Base-by-base conservation (phyloP, 2,329 filamentous ascomycete genomes). In the Penicillium sp. region DNA sequence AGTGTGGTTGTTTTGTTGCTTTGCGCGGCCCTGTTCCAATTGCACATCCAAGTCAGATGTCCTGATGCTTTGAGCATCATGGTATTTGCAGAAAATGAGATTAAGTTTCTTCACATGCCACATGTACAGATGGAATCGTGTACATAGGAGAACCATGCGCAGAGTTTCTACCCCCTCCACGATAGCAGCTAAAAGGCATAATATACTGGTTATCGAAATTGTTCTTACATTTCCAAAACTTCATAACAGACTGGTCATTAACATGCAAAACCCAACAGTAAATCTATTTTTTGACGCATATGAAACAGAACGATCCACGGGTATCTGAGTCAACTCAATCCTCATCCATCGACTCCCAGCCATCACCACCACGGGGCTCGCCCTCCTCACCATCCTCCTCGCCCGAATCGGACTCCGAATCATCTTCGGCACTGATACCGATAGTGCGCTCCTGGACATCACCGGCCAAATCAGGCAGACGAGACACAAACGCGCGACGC, bases 401-500 rank as follows among this genome's bases (percentile, higher is more conserved):
- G 13, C 80, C 84, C 39, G 87, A 85, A 43, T 82, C 84, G 59
- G 88, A 87, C 61, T 86, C 88, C 58, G 85, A 84, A 54, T 87
- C 81, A 54, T 87, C 81, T 58, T 83, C 80, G 60, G 80, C 76
- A 42, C 86, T 82, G 44, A 96, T 80, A 1, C 87, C 89, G 5
- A 97, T 84, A 44, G 94, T 78, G 53, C 90, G 84, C 74, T 99
- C 93, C 69, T 81, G 78, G 23, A 86, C 84, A 43, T 85, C 83
- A 14, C 80, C 84, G 45, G 84, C 84, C 7, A 79, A 75, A 58
- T 79, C 76, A 34, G 84, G 81, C 53, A 93, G 81, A 54, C 84
- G 86, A 66, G 78, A 84, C 34, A 89, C 91, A 76, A 99, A 99
- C 1, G 88, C 87, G 59, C 88, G 83, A 55, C 94, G 84, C 30